Evolutionary conservation across 176 grass and related monocot genomes (phyloP).

Genomic region (Avena insularis): DNA sequence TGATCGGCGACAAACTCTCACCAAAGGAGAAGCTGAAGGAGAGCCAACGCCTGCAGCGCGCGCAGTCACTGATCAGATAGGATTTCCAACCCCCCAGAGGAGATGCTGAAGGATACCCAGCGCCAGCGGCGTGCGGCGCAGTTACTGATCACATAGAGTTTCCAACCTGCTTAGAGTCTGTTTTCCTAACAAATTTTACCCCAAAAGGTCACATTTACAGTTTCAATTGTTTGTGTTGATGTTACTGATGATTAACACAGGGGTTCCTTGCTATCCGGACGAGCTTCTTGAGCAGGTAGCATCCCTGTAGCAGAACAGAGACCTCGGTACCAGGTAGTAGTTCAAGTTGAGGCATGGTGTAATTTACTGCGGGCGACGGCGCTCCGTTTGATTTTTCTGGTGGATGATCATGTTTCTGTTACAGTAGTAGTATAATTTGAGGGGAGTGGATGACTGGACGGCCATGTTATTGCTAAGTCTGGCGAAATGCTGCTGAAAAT

Average conservation of each 20-base stretch:
- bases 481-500: no score
- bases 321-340: no score
- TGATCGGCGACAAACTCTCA: constrained; percentile 74
- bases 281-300: not conserved
- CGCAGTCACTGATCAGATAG: constrained; percentile 46
- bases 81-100: constrained; percentile 19
- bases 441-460: no score
- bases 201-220: not conserved
- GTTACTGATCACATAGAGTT: constrained; percentile 26
- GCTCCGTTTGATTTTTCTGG: no score
- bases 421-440: no score
- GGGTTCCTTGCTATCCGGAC: not conserved
- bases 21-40: constrained; percentile 60
- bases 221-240: not conserved
- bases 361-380: no score
- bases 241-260: not conserved
- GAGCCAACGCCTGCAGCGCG: constrained; percentile 34
- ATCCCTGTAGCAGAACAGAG: not conserved
- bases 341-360: no score
- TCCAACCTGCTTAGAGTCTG: not conserved
- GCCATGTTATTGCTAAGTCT: no score
- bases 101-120: constrained; percentile 45
- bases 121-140: not conserved
- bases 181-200: not conserved
- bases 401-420: no score